These are phyloP conservation scores for Gracilaria gracilis DNA, from an alignment of 23 red algal genomes.

Conservation along the genomic window DNA sequence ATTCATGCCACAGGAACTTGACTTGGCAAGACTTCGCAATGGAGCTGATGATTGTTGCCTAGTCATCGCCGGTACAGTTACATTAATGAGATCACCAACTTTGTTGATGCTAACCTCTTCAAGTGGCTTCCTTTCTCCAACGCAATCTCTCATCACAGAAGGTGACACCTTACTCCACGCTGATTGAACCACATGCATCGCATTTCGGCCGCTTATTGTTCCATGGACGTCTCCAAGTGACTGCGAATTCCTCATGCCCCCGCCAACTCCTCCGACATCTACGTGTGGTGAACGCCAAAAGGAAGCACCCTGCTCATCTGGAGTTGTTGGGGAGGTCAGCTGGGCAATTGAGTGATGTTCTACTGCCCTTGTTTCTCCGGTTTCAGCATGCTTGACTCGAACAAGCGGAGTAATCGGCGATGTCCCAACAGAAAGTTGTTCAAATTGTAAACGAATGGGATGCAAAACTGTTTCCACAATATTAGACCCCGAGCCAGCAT, in stretches of 20 bases:
- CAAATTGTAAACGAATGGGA: slow-evolving; percentile 18
- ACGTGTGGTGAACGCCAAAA: slow-evolving; percentile 1
- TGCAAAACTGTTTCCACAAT: not conserved
- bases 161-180: not conserved
- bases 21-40: not conserved
- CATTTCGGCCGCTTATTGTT: not conserved
- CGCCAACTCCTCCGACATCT: not conserved
- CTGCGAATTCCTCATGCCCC: not conserved
- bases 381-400: not conserved
- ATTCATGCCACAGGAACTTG: not conserved
- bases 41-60: not conserved
- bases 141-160: not conserved
- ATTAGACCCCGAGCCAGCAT: not conserved
- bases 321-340: not conserved
- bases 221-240: not conserved
- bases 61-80: not conserved
- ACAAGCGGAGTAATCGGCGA: not conserved
- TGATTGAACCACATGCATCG: not conserved
- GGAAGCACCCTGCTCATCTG: not conserved
- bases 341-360: not conserved
- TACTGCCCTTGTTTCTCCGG: not conserved
- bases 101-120: slow-evolving; percentile 3
- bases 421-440: slow-evolving; percentile 1
- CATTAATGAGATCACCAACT: slow-evolving; percentile 25
- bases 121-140: not conserved